These are phyloP conservation scores for Paecilomyces sp. DNA, from an alignment of 2,329 filamentous ascomycete species.

Conservation along the genomic window DNA sequence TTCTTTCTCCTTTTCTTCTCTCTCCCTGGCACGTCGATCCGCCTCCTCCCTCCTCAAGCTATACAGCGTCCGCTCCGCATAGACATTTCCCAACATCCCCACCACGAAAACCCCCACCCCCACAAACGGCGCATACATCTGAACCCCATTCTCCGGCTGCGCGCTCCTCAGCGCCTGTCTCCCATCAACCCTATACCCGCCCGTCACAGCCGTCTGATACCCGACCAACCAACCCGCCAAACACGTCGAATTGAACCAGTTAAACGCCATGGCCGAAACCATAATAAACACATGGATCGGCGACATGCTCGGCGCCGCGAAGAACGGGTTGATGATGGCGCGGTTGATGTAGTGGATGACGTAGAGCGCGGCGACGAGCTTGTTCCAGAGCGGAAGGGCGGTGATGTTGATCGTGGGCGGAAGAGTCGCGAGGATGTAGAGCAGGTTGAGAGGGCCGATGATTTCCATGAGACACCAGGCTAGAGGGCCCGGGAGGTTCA, in stretches of 20 bases:
- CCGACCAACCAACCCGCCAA: slow-evolving; percentile 76
- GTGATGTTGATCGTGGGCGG: slow-evolving; percentile 39
- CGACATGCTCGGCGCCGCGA: slow-evolving; percentile 82
- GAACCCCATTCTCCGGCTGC: slow-evolving; percentile 17
- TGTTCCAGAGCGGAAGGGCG: slow-evolving; percentile 26
- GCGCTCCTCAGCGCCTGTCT: slow-evolving; percentile 8
- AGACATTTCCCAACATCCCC: slow-evolving; percentile 74
- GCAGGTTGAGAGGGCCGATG: slow-evolving; percentile 65
- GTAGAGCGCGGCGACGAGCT: slow-evolving; percentile 38
- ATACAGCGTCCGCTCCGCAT: slow-evolving; percentile 82
- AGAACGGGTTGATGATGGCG: slow-evolving; percentile 70
- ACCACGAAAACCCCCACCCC: slow-evolving; percentile 71
- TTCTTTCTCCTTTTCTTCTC: slow-evolving; percentile 20
- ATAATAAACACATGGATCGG: slow-evolving; percentile 71
- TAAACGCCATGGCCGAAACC: slow-evolving; percentile 60
- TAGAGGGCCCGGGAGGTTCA: slow-evolving; percentile 84
- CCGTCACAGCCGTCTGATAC: slow-evolving; percentile 52
- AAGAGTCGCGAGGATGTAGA: slow-evolving; percentile 71
- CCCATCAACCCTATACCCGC: slow-evolving; percentile 9
- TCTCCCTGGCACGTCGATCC: slow-evolving; percentile 34
- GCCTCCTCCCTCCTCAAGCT: slow-evolving; percentile 71
- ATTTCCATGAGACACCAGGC: slow-evolving; percentile 88
- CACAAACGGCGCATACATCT: slow-evolving; percentile 44
- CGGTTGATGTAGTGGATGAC: slow-evolving; percentile 87
- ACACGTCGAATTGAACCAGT: slow-evolving; percentile 70